Percentiles rank a stretch among this genome's conserved stretches.
Evolutionary conservation across 2,329 filamentous ascomycete genomes (phyloP).

Genomic region (Rhinocladiella mackenziei): DNA sequence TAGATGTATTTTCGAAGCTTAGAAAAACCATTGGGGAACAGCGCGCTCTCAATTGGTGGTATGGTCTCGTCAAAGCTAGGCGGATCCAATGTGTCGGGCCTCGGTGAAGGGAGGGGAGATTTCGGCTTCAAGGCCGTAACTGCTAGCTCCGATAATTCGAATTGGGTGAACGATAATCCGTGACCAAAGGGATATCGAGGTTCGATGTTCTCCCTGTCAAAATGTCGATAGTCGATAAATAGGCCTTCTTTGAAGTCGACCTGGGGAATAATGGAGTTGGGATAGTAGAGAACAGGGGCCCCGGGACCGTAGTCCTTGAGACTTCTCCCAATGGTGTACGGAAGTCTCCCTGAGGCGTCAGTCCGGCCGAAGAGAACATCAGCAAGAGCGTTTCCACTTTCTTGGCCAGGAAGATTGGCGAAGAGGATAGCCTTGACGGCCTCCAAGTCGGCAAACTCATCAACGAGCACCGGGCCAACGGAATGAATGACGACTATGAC

Average conservation of each 20-base stretch:
- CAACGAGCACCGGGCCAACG: conserved; percentile 76
- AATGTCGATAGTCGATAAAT: conserved; percentile 85
- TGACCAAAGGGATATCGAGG: conserved; percentile 85
- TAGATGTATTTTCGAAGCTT: conserved; percentile 68
- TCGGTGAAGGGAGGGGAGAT: conserved; percentile 43
- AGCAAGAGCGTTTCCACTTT: conserved; percentile 75
- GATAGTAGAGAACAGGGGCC: conserved; percentile 64
- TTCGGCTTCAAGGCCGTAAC: conserved; percentile 50
- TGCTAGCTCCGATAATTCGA: conserved; percentile 56
- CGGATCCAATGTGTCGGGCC: conserved; percentile 42
- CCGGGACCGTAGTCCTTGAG: conserved; percentile 72
- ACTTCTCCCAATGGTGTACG: conserved; percentile 77
- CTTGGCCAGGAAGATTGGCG: conserved; percentile 82
- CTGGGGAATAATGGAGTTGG: conserved; percentile 68
- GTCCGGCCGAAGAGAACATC: conserved; percentile 75
- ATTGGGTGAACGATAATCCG: conserved; percentile 76
- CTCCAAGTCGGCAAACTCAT: conserved; percentile 73
- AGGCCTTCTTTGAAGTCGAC: conserved; percentile 79
- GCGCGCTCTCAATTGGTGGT: conserved; percentile 52
- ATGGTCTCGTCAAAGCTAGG: conserved; percentile 55
- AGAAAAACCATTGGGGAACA: conserved; percentile 60
- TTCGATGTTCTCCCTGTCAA: conserved; percentile 69
- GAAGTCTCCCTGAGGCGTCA: conserved; percentile 76
- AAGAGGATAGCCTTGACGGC: conserved; percentile 74
- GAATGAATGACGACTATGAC: conserved; percentile 84